Base-by-base conservation (phyloP, 768 basidiomycete species). In the Kwoniella shandongensis region DNA sequence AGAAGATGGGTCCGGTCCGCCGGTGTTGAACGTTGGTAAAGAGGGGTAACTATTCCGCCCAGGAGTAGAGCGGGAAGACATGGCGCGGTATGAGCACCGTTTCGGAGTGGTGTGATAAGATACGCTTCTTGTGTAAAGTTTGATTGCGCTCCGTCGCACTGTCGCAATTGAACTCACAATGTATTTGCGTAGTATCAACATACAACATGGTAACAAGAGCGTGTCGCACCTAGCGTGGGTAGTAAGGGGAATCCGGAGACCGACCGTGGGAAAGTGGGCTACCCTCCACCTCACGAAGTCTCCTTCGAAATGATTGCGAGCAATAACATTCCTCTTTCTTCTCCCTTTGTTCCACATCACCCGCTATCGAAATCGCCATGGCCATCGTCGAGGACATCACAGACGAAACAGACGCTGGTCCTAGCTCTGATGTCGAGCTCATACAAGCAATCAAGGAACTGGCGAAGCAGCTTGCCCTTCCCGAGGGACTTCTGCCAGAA, bases 321-420 rank as follows among this genome's bases (percentile, higher is more conserved):
- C n/a, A n/a, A n/a, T n/a, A n/a, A n/a, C n/a, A n/a, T n/a, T n/a
- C n/a, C n/a, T n/a, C n/a, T n/a, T n/a, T n/a, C n/a, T n/a, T n/a
- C n/a, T n/a, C n/a, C n/a, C n/a, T n/a, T 32, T 6, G 32, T 32
- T 13, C 6, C 6, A 13, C 32, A 32, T 32, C 13, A 6, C 7
- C 13, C 13, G 13, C 32, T 32, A 6, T 32, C 25, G 15, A n/a
- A 35, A 18, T 17, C 38, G 32, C 12, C 11, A 67, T 67, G 66
- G 66, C 66, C 4, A 59, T 64, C 27, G 63, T 65, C 6, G 67
- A 69, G 41, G 64, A 69, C 20, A 54, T 63, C n/a, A 50, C 61
- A 11, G 63, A 61, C 4, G 62, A 61, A 12, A 35, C 7, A 23
- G 41, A 26, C 15, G 46, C 20, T 8, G 41, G 13, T 18, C 3